Base-by-base conservation (phyloP, 441 rosid species). In the Gossypium aridum region DNA sequence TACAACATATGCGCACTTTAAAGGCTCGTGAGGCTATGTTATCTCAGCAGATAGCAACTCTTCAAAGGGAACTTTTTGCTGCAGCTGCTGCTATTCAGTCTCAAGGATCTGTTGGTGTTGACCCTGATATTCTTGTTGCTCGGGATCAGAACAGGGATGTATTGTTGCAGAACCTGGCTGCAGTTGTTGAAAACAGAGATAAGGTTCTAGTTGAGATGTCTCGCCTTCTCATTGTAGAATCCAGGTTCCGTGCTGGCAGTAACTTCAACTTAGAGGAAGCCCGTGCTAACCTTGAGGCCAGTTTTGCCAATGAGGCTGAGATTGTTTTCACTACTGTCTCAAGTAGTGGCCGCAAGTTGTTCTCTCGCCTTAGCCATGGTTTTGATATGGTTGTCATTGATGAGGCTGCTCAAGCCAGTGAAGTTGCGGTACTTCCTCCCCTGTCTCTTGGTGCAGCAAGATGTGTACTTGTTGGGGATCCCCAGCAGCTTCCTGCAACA, bases 401-500 rank as follows among this genome's bases (percentile, higher is more conserved):
- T 49, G 99, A 96, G 81, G 99, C 99, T 72, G 99, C 99, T 43
- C 99, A 96, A 84, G 99, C 99, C 72, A 93, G 98, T 71, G 99
- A 96, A 83, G 98, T 89, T 55, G 99, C 85, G 47, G 91, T 92
- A 83, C 97, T 96, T 82, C 99, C 99, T 77, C 99, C 99, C 37
- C 94, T 96, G 60, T 83, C 98, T 49, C 98, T 96, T 56, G 99
- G 98, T 69, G 99, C 99, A 45, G 91, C 98, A n/a, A 84, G 99
- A 5, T 96, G 99, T 81, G 99, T 96, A 77, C 98, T 96, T 79
- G 99, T 96, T 9, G 98, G 99, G 64, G 99, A 96, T 86, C 99
- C 99, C 54, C 99, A 96, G 84, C 99, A 96, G 86, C 99, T 96
- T 83, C 99, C 99, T 75, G 99, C 99, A 45, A 96, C 99, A 51